These are phyloP conservation scores for Senna tora DNA, from an alignment of 306 rosid species.

Conservation along the genomic window DNA sequence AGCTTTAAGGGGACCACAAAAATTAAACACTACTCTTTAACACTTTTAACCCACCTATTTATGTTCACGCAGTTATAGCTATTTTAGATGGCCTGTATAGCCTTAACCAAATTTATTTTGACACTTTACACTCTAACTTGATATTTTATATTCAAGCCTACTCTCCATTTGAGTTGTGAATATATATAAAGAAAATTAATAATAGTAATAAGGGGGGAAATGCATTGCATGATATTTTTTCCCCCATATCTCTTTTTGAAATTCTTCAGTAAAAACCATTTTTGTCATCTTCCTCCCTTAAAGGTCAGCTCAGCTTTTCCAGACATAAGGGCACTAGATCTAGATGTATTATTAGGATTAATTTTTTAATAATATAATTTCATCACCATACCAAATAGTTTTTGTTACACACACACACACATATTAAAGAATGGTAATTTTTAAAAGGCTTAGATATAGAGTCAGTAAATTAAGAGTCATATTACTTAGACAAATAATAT, in stretches of 20 bases:
- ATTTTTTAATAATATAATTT: background rate
- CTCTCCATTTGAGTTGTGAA: background rate
- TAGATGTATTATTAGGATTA: conserved; percentile 4
- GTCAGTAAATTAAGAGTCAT: too few species aligned
- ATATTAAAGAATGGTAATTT: too few species aligned
- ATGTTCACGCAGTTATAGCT: conserved; percentile 14
- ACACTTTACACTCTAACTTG: background rate
- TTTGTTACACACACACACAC: too few species aligned
- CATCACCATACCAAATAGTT: background rate
- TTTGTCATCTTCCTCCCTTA: conserved; percentile 34
- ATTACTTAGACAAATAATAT: too few species aligned
- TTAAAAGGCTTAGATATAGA: too few species aligned
- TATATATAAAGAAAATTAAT: background rate
- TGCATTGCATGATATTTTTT: background rate
- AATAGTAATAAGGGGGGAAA: background rate
- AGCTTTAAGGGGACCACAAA: conserved; percentile 65
- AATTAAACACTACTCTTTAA: conserved; percentile 19
- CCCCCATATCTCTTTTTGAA: background rate
- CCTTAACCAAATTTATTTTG: background rate
- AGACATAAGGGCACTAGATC: conserved; percentile 22
- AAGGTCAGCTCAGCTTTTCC: conserved; percentile 33
- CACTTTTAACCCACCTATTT: background rate
- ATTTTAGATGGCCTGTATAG: background rate
- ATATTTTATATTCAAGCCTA: background rate
- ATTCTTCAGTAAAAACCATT: conserved; percentile 25